Base-by-base conservation (phyloP, 306 rosid genomes). In the Canavalia gladiata region DNA sequence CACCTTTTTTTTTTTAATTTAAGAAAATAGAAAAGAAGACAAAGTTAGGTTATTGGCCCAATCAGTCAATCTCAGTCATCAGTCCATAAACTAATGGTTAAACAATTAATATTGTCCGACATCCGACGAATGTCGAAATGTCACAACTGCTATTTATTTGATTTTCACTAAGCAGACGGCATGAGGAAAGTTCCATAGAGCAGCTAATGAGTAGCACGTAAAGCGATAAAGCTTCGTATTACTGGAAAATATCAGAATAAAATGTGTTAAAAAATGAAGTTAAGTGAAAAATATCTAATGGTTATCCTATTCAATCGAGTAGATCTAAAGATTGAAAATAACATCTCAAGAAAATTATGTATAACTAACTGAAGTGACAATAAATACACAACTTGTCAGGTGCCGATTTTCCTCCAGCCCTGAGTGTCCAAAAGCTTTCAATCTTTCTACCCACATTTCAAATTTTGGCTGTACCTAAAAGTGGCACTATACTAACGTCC, bases 31-130 rank as follows among this genome's bases (percentile, higher is more conserved):
- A 25, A 30, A 83, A 43, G 62, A 77, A 60, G 45, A 35, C 45
- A 33, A 68, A 55, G 75, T 77, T 76, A 83, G 86, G 75, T 46
- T 45, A 29, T 55, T 41, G 77, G 73, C 60, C 28, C 73, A 66
- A 42, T 49, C 59, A 12, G 79, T 59, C 42, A 39, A 31, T 62
- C 49, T 50, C 73, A n/a, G 29, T 75, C 52, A 52, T 29, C 51
- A 45, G 7, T 45, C 43, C 62, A 37, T 30, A 43, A 7, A 62
- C 4, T 8, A 2, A 13, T 9, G 55, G 63, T 66, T 66, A 45
- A 56, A 68, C 30, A 12, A 31, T 18, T 46, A 25, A 29, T 39
- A 34, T 31, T 25, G 25, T 45, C 62, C 43, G 6, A 10, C 67
- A 8, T 30, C 43, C 43, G 29, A 7, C 30, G 8, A 39, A 51